These are phyloP conservation scores for Parathielavia hyrcaniae DNA, from an alignment of 495 filamentous ascomycete species.

Conservation along the genomic window DNA sequence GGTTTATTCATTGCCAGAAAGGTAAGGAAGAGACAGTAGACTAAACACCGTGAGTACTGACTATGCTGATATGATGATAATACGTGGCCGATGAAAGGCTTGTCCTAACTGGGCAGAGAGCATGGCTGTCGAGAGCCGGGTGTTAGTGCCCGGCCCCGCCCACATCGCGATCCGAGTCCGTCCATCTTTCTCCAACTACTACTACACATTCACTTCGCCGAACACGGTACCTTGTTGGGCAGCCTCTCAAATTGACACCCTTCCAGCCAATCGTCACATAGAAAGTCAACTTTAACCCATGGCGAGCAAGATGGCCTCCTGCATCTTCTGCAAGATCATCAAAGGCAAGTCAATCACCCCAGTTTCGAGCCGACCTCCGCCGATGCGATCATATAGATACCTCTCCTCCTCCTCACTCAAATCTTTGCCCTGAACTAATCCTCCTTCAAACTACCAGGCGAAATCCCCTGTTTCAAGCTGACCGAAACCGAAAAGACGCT, in stretches of 20 bases:
- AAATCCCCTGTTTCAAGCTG: slow-evolving; percentile 93
- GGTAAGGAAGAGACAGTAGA: too few relatives aligned
- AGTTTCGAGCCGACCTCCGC: background rate
- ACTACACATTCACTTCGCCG: background rate
- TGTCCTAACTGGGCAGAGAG: background rate
- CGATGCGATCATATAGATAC: background rate
- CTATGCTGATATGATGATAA: too few relatives aligned
- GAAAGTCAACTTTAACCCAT: slow-evolving; percentile 12
- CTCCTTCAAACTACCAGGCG: slow-evolving; percentile 49
- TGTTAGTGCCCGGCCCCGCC: background rate
- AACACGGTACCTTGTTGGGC: background rate
- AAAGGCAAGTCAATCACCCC: slow-evolving; percentile 55
- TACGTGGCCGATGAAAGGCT: background rate
- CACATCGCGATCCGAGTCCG: background rate
- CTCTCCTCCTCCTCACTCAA: background rate
- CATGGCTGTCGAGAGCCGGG: background rate
- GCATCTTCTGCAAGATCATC: slow-evolving; percentile 98
- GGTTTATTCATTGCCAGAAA: too few relatives aligned
- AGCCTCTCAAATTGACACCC: slow-evolving; percentile 7
- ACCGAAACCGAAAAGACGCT: slow-evolving; percentile 88
- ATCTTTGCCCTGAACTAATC: slow-evolving; percentile 19
- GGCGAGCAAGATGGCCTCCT: slow-evolving; percentile 48
- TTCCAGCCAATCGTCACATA: background rate
- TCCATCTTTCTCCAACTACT: background rate
- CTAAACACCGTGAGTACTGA: too few relatives aligned